These are phyloP conservation scores for Chaetomium tenue DNA, from an alignment of 495 filamentous ascomycete species.

Conservation along the genomic window DNA sequence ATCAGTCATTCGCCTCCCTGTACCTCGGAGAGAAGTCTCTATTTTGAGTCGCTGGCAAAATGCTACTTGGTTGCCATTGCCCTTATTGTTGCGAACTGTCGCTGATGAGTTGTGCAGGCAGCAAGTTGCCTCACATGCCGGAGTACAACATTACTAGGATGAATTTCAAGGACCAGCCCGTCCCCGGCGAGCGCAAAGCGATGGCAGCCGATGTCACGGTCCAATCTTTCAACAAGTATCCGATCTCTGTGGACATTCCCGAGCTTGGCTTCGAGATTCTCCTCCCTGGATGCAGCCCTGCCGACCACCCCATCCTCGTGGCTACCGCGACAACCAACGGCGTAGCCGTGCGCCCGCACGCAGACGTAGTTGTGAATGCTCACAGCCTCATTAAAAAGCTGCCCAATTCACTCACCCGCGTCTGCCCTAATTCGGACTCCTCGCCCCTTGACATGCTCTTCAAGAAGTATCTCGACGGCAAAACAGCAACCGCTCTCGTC, in stretches of 20 bases:
- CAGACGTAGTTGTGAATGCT: slow-evolving; percentile 64
- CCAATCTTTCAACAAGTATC: slow-evolving; percentile 66
- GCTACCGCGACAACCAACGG: slow-evolving; percentile 69
- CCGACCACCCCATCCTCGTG: slow-evolving; percentile 60
- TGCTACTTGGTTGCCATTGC: not conserved
- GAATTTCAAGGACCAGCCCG: slow-evolving; percentile 67
- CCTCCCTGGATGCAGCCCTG: slow-evolving; percentile 73
- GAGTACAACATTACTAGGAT: slow-evolving; percentile 72
- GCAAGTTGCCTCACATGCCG: slow-evolving; percentile 72
- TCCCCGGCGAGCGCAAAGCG: slow-evolving; percentile 52
- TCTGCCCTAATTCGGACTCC: slow-evolving; percentile 68
- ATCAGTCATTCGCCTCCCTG: slow-evolving; percentile 52
- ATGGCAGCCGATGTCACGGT: slow-evolving; percentile 77
- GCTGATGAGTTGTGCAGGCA: slow-evolving; percentile 46
- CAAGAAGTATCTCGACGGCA: slow-evolving; percentile 74
- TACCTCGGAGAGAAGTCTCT: slow-evolving; percentile 52
- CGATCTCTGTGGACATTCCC: slow-evolving; percentile 70
- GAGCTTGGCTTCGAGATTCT: slow-evolving; percentile 78
- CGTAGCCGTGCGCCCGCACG: slow-evolving; percentile 62
- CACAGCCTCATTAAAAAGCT: slow-evolving; percentile 66
- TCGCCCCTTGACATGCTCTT: slow-evolving; percentile 88
- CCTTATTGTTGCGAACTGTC: slow-evolving; percentile 11
- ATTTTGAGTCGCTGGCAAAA: slow-evolving; percentile 30
- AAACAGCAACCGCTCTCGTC: slow-evolving; percentile 73
- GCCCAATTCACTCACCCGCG: slow-evolving; percentile 63